These are phyloP conservation scores for Leishmania aethiopica DNA, from an alignment of 208 protist genomes.

Conservation along the genomic window DNA sequence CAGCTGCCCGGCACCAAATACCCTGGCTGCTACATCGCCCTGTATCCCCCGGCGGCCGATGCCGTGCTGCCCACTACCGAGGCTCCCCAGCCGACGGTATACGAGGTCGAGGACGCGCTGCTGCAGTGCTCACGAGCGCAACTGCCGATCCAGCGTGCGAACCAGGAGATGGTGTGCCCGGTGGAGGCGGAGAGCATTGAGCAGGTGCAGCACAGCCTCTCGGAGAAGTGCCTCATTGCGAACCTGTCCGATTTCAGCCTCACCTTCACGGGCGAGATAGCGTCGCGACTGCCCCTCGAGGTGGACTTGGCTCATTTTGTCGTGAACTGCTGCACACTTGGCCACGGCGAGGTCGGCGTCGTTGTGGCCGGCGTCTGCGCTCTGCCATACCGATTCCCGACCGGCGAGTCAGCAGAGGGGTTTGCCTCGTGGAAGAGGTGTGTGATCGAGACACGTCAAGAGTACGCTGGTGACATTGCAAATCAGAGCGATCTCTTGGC, in stretches of 20 bases:
- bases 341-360: slow-evolving; percentile 72
- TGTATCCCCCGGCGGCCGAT: slow-evolving; percentile 65
- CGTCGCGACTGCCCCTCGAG: slow-evolving; percentile 70
- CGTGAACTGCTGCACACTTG: slow-evolving; percentile 76
- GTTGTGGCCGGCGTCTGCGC: slow-evolving; percentile 65
- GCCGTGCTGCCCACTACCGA: slow-evolving; percentile 48
- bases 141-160: slow-evolving; percentile 50
- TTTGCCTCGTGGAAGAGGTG: slow-evolving; percentile 38
- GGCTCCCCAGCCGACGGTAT: slow-evolving; percentile 38
- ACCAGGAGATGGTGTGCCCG: slow-evolving; percentile 40
- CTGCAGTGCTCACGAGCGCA: slow-evolving; percentile 73
- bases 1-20: slow-evolving; percentile 37
- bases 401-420: slow-evolving; percentile 33
- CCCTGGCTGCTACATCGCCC: slow-evolving; percentile 71
- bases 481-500: slow-evolving; percentile 83
- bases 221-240: slow-evolving; percentile 78
- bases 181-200: slow-evolving; percentile 64
- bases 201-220: slow-evolving; percentile 66
- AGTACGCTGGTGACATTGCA: slow-evolving; percentile 69
- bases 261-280: slow-evolving; percentile 86
- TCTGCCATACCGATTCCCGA: slow-evolving; percentile 51
- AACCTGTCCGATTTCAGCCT: slow-evolving; percentile 50
- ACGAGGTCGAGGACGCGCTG: slow-evolving; percentile 73
- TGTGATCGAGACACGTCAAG: slow-evolving; percentile 53
- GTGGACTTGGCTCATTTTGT: slow-evolving; percentile 78